phyloP scores from a whole-genome alignment of 2,329 filamentous ascomycete species.

The Pleomassaria siparia region DNA sequence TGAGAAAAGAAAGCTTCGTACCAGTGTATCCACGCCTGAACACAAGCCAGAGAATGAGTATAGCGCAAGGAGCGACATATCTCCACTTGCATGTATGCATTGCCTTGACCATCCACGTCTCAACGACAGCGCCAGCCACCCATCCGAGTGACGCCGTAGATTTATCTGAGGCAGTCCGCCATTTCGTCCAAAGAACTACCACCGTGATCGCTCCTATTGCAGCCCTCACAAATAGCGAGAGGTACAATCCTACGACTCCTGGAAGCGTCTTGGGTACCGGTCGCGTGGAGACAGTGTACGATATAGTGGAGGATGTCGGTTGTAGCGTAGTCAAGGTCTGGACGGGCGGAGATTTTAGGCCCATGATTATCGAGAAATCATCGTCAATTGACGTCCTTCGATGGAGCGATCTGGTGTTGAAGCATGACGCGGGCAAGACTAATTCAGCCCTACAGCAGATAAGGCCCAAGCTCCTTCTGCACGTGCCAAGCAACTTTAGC shows the following conservation, averaged over 20 bases:
- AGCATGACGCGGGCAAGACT: neutral
- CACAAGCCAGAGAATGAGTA: slow-evolving; percentile 47
- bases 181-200: slow-evolving; percentile 36
- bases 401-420: neutral
- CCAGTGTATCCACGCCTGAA: slow-evolving; percentile 55
- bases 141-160: slow-evolving; percentile 6
- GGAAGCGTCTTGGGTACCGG: slow-evolving; percentile 54
- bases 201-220: slow-evolving; percentile 47
- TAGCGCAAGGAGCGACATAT: slow-evolving; percentile 43
- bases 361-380: slow-evolving; percentile 20
- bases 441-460: slow-evolving; percentile 13
- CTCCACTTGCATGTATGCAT: slow-evolving; percentile 46
- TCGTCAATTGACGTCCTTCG: neutral
- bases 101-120: slow-evolving; percentile 32
- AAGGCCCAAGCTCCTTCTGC: slow-evolving; percentile 9
- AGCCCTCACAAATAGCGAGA: slow-evolving; percentile 50
- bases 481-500: too few relatives aligned
- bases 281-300: slow-evolving; percentile 86
- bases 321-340: slow-evolving; percentile 28
- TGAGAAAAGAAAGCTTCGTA: slow-evolving; percentile 29
- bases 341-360: slow-evolving; percentile 27
- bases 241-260: slow-evolving; percentile 47
- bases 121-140: slow-evolving; percentile 9
- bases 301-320: slow-evolving; percentile 80
- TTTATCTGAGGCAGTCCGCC: slow-evolving; percentile 12